These are phyloP conservation scores for Diaporthe destruens DNA, from an alignment of 2,329 filamentous ascomycete genomes.

Conservation along the genomic window DNA sequence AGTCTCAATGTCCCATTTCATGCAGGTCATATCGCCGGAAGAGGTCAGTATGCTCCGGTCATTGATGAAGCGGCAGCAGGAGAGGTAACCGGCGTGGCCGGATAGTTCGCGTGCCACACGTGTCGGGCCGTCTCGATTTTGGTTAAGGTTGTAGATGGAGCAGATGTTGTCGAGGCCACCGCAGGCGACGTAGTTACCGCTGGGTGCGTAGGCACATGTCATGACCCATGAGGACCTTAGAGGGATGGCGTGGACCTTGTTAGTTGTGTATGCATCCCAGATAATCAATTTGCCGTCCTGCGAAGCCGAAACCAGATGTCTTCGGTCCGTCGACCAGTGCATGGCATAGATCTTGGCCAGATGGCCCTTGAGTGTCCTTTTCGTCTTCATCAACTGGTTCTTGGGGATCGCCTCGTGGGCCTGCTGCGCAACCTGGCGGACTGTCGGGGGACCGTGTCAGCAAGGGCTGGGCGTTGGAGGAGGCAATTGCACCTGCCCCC, in stretches of 20 bases:
- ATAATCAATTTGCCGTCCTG: constrained; percentile 99
- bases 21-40: constrained; percentile 99
- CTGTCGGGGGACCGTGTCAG: constrained; percentile 61
- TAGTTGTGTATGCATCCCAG: constrained; percentile 99
- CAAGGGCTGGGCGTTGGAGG: constrained; percentile 5
- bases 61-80: constrained; percentile 99
- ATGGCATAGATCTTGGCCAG: constrained; percentile 99
- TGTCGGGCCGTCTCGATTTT: constrained; percentile 93
- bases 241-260: constrained; percentile 99
- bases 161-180: constrained; percentile 99
- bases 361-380: constrained; percentile 96
- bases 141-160: constrained; percentile 99
- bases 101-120: constrained; percentile 95
- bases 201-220: constrained; percentile 99
- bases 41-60: constrained; percentile 98
- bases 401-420: constrained; percentile 92
- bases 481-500: constrained; percentile 10
- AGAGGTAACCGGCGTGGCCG: constrained; percentile 96
- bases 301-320: constrained; percentile 96
- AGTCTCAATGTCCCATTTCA: constrained; percentile 99
- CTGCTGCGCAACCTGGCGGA: constrained; percentile 91
- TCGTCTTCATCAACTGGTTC: constrained; percentile 95
- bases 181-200: constrained; percentile 97
- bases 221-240: constrained; percentile 99
- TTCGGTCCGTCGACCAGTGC: constrained; percentile 99